phyloP scores from a whole-genome alignment of 2,329 filamentous ascomycete species.

The Coniosporium uncinatum region DNA sequence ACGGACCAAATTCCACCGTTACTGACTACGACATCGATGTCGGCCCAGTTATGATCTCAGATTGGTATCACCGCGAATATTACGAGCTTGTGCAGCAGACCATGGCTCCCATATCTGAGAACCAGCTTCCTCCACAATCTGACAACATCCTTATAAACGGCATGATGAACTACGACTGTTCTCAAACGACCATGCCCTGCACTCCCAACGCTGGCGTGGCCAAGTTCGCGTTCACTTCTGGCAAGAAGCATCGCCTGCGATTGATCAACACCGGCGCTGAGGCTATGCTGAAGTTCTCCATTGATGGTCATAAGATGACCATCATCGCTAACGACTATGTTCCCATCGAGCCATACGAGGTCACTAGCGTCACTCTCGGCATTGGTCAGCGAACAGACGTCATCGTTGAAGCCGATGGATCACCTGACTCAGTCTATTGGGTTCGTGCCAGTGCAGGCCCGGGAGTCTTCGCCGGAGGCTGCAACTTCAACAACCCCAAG shows the following conservation, averaged over 20 bases:
- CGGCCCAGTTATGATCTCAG: conserved; percentile 17
- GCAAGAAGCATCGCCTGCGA: conserved; percentile 33
- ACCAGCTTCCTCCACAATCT: conserved; percentile 3
- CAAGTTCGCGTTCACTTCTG: conserved; percentile 30
- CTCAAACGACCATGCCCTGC: conserved; percentile 14
- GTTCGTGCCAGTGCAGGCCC: conserved; percentile 16
- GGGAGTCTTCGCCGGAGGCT: background rate
- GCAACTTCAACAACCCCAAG: background rate
- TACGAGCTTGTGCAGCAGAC: conserved; percentile 3
- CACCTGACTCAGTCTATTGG: conserved; percentile 17
- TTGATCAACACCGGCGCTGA: conserved; percentile 35
- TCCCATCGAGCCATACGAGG: conserved; percentile 31
- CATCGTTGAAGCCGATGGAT: conserved; percentile 15
- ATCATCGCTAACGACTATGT: conserved; percentile 37
- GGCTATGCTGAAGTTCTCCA: conserved; percentile 32
- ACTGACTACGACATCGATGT: conserved; percentile 20
- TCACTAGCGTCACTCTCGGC: conserved; percentile 28
- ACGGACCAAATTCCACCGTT: conserved; percentile 13
- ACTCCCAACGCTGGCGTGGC: conserved; percentile 12
- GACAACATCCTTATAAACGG: conserved; percentile 19
- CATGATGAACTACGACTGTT: conserved; percentile 19
- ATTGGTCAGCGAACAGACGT: conserved; percentile 35
- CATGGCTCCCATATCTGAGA: too few species aligned
- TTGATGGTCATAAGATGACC: conserved; percentile 35
- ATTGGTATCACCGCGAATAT: conserved; percentile 17